Evolutionary conservation across 129 eudicot genomes (phyloP), one percentile per base, ranked within the genome.

Genomic region (Oenanthe sinensis): DNA sequence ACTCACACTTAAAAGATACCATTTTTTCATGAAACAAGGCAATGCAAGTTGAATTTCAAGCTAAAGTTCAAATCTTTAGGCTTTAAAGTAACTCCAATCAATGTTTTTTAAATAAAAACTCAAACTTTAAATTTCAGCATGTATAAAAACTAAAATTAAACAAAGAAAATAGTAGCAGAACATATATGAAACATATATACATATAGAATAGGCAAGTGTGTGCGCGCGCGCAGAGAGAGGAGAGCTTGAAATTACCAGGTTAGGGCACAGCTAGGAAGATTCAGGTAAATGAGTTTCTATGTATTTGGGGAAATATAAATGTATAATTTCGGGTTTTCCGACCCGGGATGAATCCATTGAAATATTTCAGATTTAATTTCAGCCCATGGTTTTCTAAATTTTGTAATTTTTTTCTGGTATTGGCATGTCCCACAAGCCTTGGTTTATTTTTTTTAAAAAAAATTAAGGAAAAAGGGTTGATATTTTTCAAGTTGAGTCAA

Each of bases 1-100:
- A 22, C 13, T 22, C 6, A 16, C 45, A 36, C 74, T 68, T 1
- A 70, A n/a, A n/a, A n/a, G n/a, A n/a, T n/a, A n/a, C n/a, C n/a
- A n/a, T n/a, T n/a, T n/a, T n/a, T n/a, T n/a, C n/a, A n/a, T n/a
- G n/a, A n/a, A 40, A 39, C 12, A 6, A 0, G 16, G 49, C 49
- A 71, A 71, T 71, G 75, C 47, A 71, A 71, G 48, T 71, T 40
- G 46, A 71, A 20, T 39, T 39, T 39, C n/a, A 39, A 71, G 49
- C 45, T 71, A 39, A 58, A 58, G 67, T 8, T 58, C 1, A 58
- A 58, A 58, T 58, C 67, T 8, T 20, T 43, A 71, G 1, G 47
- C 45, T 71, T 39, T 9, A 71, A 4, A 71, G 7, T 30, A 19
- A 39, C 6, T 40, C 14, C 4, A 71, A 20, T 71, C 47, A 71